Conservation (phyloP, 2,329 filamentous ascomycete genomes). For the Colletotrichum viniferum region DNA sequence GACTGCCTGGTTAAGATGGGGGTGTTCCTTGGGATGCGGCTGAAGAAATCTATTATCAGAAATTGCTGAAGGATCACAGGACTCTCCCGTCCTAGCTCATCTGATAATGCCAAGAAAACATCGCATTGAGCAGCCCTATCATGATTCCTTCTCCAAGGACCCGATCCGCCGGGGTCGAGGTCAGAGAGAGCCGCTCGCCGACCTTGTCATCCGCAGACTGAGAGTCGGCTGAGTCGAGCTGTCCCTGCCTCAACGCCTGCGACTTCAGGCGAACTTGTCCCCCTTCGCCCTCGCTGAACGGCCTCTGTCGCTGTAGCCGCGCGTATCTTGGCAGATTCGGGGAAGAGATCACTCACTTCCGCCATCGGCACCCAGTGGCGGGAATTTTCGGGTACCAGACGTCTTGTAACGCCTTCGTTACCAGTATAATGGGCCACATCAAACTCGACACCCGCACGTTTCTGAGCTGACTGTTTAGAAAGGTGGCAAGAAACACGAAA, state of each 20-base stretch:
- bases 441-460: slow-evolving; percentile 8
- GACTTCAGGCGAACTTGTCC: neutral
- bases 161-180: neutral
- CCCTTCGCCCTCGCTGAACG: neutral
- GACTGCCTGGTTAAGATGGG: neutral
- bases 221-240: neutral
- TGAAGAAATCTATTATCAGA: neutral
- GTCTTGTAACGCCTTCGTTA: neutral
- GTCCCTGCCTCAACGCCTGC: neutral
- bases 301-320: neutral
- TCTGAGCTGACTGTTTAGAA: neutral
- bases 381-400: neutral
- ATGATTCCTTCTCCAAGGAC: neutral
- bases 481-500: neutral
- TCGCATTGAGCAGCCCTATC: neutral
- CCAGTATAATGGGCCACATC: slow-evolving; percentile 4
- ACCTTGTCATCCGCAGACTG: neutral
- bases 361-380: neutral
- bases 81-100: neutral
- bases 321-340: neutral
- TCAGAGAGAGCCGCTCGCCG: neutral
- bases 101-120: neutral
- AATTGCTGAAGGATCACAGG: neutral
- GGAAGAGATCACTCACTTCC: neutral
- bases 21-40: neutral